phyloP scores from a whole-genome alignment of 345 rosid species.

The Erodium maritimum region DNA sequence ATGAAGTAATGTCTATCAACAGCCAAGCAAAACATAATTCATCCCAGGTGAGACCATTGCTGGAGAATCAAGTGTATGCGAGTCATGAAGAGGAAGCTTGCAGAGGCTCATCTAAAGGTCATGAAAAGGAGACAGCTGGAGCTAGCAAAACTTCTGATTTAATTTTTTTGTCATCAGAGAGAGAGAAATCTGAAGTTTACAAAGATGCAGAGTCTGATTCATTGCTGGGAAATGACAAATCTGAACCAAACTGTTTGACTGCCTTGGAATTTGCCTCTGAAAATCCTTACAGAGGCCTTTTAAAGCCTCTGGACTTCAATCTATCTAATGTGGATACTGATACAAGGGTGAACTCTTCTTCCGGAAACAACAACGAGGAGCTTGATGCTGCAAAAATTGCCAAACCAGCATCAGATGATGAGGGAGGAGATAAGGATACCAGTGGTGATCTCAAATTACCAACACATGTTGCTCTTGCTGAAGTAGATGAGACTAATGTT shows the following conservation, averaged over 20 bases:
- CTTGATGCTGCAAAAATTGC: constrained; percentile 11
- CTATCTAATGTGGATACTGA: constrained; percentile 2
- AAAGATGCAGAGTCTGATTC: constrained; percentile 2
- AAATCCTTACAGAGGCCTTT: background rate
- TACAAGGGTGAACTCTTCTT: constrained; percentile 5
- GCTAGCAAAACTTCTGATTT: constrained; percentile 15
- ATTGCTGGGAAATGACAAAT: constrained; percentile 10
- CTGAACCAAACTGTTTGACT: constrained; percentile 5
- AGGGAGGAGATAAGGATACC: constrained; percentile 1
- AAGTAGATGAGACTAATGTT: constrained; percentile 7
- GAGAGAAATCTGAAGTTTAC: constrained; percentile 7
- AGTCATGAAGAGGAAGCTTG: constrained; percentile 12
- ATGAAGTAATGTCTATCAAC: constrained; percentile 14
- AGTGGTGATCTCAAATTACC: constrained; percentile 6
- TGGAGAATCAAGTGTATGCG: constrained; percentile 12
- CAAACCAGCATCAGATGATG: constrained; percentile 2
- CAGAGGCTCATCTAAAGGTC: constrained; percentile 17
- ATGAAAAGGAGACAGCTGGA: constrained; percentile 13
- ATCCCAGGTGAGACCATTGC: constrained; percentile 13
- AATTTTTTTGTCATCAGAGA: constrained; percentile 8
- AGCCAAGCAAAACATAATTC: constrained; percentile 14
- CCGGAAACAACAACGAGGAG: constrained; percentile 1
- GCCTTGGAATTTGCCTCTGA: constrained; percentile 1
- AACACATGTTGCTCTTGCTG: background rate
- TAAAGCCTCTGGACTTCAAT: constrained; percentile 5